Base-by-base conservation (phyloP, 2,329 filamentous ascomycete genomes). In the Epichloe scottii region DNA sequence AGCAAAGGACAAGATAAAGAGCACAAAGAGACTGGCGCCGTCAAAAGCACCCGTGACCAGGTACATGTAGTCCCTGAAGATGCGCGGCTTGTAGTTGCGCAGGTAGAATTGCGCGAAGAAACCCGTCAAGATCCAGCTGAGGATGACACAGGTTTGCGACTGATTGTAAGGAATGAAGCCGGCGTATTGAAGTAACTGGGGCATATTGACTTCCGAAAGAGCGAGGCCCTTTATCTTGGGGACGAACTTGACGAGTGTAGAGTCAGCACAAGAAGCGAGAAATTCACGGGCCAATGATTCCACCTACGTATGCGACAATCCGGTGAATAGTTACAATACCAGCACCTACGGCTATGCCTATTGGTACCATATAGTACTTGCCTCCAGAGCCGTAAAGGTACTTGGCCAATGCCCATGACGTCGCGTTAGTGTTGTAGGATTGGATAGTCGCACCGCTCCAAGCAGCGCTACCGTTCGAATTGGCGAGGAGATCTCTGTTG, bases 31-130 rank as follows among this genome's bases (percentile, higher is more conserved):
- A 52, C 67, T 70, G 7, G 69, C 76, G 10, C 76, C 76, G 53
- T 79, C 76, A 15, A 74, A 73, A 0, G 74, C 75, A n/a, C 70
- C 75, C 0, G 73, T 71, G 2, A 78, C 60, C 7, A 79, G 59
- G 59, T 78, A 79, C 17, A 69, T 71, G 57, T 77, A 78, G 53
- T 79, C 71, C 58, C 66, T 73, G 66, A 77, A 79, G 47, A 77
- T 65, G 5, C 69, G 65, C 2, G 75, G 76, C 7, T 62, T 62
- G 62, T 76, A 73, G 66, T 76, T 76, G 51, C 75, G 71, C 17
- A 78, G 68, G 50, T 72, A 78, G 55, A 67, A 74, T 60, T 78
- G 76, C 8, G 68, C 63, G 55, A 69, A 76, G 60, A 78, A 72
- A 1, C 73, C 75, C 2, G 65, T 54, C 23, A 68, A 30, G n/a